Percentiles rank a stretch among this genome's conserved stretches.
These are phyloP conservation scores for Elaeis oleifera DNA, from an alignment of 202 grass and related monocot genomes.

Conservation along the genomic window DNA sequence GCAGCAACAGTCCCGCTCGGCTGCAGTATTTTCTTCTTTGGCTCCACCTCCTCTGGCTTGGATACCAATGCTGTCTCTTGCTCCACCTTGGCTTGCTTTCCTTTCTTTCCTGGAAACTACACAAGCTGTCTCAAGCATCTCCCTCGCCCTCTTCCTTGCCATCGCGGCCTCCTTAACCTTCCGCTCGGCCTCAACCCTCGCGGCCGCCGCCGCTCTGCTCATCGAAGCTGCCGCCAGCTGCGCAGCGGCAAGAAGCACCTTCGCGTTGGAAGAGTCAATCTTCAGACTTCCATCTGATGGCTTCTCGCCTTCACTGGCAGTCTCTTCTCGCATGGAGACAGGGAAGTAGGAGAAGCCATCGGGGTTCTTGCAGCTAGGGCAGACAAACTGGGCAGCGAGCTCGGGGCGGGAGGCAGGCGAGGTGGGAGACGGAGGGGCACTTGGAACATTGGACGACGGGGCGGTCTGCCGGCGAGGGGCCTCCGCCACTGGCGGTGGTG, in stretches of 20 bases:
- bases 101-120: constrained; percentile 36
- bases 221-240: constrained; percentile 49
- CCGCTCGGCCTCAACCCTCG: constrained; percentile 48
- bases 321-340: too few relatives aligned
- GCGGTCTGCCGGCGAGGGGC: background rate
- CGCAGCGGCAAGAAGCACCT: constrained; percentile 53
- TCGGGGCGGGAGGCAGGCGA: constrained; percentile 37
- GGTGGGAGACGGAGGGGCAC: constrained; percentile 53
- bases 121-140: constrained; percentile 42
- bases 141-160: constrained; percentile 49
- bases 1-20: constrained; percentile 11
- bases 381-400: constrained; percentile 40
- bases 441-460: constrained; percentile 38
- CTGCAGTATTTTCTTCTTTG: constrained; percentile 44
- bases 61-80: background rate
- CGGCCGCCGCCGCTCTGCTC: constrained; percentile 33
- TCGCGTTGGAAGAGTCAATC: constrained; percentile 34
- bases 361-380: constrained; percentile 39
- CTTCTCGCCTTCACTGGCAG: too few relatives aligned
- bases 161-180: constrained; percentile 48
- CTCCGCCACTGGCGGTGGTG: constrained; percentile 8
- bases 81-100: constrained; percentile 20
- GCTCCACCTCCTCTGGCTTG: background rate
- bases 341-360: constrained; percentile 3
- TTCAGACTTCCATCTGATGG: background rate